Base-by-base conservation (phyloP, 2,329 filamentous ascomycete species). In the Ascochyta rabiei region DNA sequence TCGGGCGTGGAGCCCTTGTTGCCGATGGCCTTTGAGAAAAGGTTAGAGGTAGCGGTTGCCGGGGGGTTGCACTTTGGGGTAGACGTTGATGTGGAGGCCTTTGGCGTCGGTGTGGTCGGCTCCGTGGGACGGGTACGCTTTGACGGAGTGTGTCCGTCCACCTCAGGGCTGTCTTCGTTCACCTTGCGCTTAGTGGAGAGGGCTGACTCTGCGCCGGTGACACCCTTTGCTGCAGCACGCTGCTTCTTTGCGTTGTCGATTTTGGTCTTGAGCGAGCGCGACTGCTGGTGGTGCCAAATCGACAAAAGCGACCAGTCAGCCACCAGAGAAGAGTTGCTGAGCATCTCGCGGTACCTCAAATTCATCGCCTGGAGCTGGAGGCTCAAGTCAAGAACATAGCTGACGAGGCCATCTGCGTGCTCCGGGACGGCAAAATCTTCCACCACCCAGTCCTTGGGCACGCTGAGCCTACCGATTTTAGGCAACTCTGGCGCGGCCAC, bases 121-220 rank as follows among this genome's bases (percentile, higher is more conserved):
- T 50, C 47, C n/a, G 61, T 57, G 31, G 39, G 57, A 30, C 59
- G 56, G 28, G 67, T 66, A 38, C 67, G 70, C 55, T 73, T 73
- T 6, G 61, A 60, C 3, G 68, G 61, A 35, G 60, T 61, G 18
- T 59, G 48, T 39, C 67, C 56, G 4, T 59, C 62, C 6, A 35
- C 10, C 15, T 63, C 63, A 10, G 33, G 47, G 21, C 38, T 56
- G 5, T 59, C 60, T 7, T 67, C 64, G 15, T 48, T 61, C 9
- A 56, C 60, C 49, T 70, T 73, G 34, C 70, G 71, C 54, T 73
- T 73, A 2, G 64, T 71, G n/a, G 70, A 74, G 21, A 74, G 41
- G 7, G 56, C 57, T 3, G 70, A 70, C 46, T 73, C 71, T 24
- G 62, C 56, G 8, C 71, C 70, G 33, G 70, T 73, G 38, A 74